These are phyloP conservation scores for Aristolochia fimbriata DNA, from an alignment of 164 flowering plant species.

Conservation along the genomic window DNA sequence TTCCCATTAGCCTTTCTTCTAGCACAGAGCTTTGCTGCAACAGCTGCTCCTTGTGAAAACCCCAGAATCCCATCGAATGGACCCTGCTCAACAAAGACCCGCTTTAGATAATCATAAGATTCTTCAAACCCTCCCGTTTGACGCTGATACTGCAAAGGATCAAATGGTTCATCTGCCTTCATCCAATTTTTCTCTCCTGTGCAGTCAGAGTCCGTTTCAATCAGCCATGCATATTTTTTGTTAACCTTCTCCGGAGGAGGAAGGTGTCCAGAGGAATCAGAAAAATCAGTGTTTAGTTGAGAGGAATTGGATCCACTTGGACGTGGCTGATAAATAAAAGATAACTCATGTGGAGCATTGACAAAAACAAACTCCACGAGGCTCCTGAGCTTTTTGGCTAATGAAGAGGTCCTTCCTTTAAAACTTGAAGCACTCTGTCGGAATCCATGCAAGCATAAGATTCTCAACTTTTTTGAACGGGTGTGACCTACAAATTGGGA, in stretches of 20 bases:
- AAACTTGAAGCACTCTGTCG: conserved; percentile 91
- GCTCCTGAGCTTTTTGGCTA: conserved; percentile 77
- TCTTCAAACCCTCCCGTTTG: conserved; percentile 63
- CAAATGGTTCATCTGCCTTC: conserved; percentile 50
- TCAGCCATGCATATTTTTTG: conserved; percentile 80
- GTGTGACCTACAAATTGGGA: conserved; percentile 16
- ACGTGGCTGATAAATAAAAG: conserved; percentile 56
- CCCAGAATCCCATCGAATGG: conserved; percentile 95
- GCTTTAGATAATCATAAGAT: conserved; percentile 50
- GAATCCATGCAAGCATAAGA: conserved; percentile 93
- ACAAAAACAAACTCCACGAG: conserved; percentile 71
- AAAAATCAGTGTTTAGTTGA: conserved; percentile 5
- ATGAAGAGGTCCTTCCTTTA: conserved; percentile 82
- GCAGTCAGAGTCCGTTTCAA: conserved; percentile 28
- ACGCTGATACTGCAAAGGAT: conserved; percentile 68
- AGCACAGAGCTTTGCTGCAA: conserved; percentile 60
- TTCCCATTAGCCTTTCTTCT: conserved; percentile 17
- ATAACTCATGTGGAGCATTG: conserved; percentile 79
- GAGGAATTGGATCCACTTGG: conserved; percentile 8
- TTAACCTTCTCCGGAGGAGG: conserved; percentile 47
- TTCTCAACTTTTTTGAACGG: conserved; percentile 52
- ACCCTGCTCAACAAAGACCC: conserved; percentile 36
- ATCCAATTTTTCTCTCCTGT: conserved; percentile 35
- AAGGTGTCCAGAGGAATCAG: not conserved
- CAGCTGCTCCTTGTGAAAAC: conserved; percentile 96